Evolutionary conservation across 495 filamentous ascomycete genomes (phyloP), one percentile per base, ranked within the genome.

Genomic region (Tuber calosporum): DNA sequence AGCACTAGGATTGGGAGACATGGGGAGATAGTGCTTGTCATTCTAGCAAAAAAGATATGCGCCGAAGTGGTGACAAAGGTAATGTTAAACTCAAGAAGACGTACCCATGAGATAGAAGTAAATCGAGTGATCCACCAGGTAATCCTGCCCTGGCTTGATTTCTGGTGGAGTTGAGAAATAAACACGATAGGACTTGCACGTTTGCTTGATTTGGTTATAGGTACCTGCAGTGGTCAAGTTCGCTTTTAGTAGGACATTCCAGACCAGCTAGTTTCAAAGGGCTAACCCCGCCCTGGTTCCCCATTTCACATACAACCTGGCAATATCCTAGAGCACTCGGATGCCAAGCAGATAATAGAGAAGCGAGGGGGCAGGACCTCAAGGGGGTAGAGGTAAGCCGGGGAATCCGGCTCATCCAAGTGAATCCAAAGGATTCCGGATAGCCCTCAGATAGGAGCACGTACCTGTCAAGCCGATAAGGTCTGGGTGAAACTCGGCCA

Each of bases 21-120:
- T 30, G 7, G n/a, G 48, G 6, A 11, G 22, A 58, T 58, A 26
- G 30, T 26, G 48, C 48, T 58, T 30, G n/a, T 30, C 48, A 3
- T 6, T 22, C 48, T 5, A 1, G 48, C 9, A 19, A n/a, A 19
- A 5, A 19, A 3, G 7, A 1, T 2, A 5, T 58, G 48, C n/a
- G 48, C n/a, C 48, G 48, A 1, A 11, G 48, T 9, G 22, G n/a
- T 58, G 30, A 0, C 11, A n/a, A n/a, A n/a, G 26, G 19, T 30
- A n/a, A 62, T 13, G 45, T 26, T 34, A 62, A 62, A 62, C 53
- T 62, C 34, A 5, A 62, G 34, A n/a, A 70, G 75, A 84, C 87
- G 83, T 83, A 90, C 89, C 90, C 95, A 99, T 99, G 74, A 99
- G 84, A 82, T 99, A 99, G 81, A 99, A 99, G 86, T 99, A 99